Evolutionary conservation across 2,329 filamentous ascomycete species (phyloP).

Genomic region (Trichoderma gracile): DNA sequence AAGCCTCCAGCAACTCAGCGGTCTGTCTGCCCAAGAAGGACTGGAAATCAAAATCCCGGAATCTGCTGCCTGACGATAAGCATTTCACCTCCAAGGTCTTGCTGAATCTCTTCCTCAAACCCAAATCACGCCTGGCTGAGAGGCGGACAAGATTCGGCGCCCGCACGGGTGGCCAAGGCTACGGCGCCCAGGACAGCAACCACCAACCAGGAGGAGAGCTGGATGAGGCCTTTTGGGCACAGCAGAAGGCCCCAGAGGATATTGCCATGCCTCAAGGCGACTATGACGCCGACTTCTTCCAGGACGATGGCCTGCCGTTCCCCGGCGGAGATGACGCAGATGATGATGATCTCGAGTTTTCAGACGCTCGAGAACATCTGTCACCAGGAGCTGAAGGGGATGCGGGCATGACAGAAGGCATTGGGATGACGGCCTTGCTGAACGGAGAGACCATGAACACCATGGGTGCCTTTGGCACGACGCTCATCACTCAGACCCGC

Average conservation of each 20-base stretch:
- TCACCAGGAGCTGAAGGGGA: constrained; percentile 62
- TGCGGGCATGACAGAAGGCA: constrained; percentile 47
- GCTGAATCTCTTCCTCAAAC: constrained; percentile 88
- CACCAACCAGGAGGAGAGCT: constrained; percentile 71
- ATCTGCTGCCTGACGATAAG: constrained; percentile 94
- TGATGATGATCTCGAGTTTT: constrained; percentile 72
- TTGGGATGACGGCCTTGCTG: constrained; percentile 54
- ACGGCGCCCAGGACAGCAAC: constrained; percentile 49
- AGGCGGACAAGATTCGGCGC: constrained; percentile 54
- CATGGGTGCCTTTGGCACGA: constrained; percentile 61
- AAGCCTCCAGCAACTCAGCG: constrained; percentile 73
- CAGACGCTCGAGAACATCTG: constrained; percentile 78
- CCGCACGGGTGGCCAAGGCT: constrained; percentile 44
- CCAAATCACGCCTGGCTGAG: constrained; percentile 78
- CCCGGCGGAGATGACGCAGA: constrained; percentile 61
- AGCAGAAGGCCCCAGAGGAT: constrained; percentile 65
- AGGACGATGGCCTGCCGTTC: constrained; percentile 77
- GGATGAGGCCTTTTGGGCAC: constrained; percentile 95
- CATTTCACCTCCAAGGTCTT: constrained; percentile 95
- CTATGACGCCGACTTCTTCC: constrained; percentile 97
- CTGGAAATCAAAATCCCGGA: constrained; percentile 90
- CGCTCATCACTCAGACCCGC: constrained; percentile 65
- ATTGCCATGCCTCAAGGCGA: constrained; percentile 66
- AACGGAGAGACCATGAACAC: constrained; percentile 51
- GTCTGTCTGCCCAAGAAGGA: constrained; percentile 91